These are phyloP conservation scores for Drosera capensis DNA, from an alignment of 148 eudicot genomes.

Conservation along the genomic window DNA sequence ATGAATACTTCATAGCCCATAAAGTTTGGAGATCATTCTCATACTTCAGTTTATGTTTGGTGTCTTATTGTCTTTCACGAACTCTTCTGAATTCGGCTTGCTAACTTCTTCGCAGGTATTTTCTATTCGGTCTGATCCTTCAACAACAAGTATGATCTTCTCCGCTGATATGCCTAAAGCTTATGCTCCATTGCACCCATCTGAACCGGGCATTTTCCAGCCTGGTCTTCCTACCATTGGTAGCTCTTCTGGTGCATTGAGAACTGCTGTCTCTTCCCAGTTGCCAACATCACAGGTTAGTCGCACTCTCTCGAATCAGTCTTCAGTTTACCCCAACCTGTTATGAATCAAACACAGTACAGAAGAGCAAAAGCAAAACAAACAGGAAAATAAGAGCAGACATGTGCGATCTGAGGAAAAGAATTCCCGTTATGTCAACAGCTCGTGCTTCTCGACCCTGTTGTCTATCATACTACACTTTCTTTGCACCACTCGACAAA, in stretches of 20 bases:
- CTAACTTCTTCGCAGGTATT: slow-evolving; percentile 31
- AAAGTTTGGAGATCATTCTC: not conserved
- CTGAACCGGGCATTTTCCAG: slow-evolving; percentile 38
- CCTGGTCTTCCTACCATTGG: slow-evolving; percentile 33
- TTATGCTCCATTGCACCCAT: slow-evolving; percentile 39
- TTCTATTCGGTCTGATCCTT: slow-evolving; percentile 45
- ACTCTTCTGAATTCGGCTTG: not conserved
- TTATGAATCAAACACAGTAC: not conserved
- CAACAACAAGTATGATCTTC: slow-evolving; percentile 45
- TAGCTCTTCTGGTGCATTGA: slow-evolving; percentile 43
- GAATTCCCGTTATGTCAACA: too few species aligned
- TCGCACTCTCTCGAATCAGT: too few species aligned
- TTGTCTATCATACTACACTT: too few species aligned
- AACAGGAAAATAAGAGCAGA: too few species aligned
- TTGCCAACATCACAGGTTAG: slow-evolving; percentile 60
- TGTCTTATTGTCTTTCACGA: not conserved
- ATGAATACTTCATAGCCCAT: not conserved
- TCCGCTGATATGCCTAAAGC: slow-evolving; percentile 47
- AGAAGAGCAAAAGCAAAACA: too few species aligned
- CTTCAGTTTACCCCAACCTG: slow-evolving; percentile 3
- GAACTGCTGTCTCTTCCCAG: slow-evolving; percentile 43
- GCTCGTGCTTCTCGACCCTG: too few species aligned
- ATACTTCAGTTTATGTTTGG: not conserved
- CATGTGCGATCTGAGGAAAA: too few species aligned
- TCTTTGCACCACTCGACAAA: too few species aligned